Evolutionary conservation across 331 rosid species (phyloP).

Genomic region (Ulmus americana): DNA sequence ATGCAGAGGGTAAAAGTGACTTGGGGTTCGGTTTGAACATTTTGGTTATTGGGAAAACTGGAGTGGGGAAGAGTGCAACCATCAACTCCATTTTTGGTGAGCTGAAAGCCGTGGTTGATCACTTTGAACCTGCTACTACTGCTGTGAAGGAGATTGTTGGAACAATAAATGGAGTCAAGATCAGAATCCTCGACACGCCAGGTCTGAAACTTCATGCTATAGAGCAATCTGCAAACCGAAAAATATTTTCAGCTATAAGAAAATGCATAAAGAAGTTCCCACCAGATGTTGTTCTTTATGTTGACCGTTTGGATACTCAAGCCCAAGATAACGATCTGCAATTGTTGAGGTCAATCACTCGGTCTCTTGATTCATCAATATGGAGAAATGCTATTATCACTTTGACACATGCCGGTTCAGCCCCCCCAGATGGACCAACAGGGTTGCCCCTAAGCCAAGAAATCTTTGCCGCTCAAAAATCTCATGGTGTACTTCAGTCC

Average conservation of each 20-base stretch:
- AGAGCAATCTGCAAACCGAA: conserved; percentile 47
- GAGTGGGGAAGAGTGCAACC: conserved; percentile 63
- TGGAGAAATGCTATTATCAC: conserved; percentile 43
- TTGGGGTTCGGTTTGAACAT: conserved; percentile 48
- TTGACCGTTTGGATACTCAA: conserved; percentile 45
- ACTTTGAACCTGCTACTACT: conserved; percentile 47
- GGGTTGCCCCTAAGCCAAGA: conserved; percentile 47
- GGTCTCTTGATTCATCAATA: conserved; percentile 36
- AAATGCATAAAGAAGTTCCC: conserved; percentile 35
- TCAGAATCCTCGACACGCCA: conserved; percentile 57
- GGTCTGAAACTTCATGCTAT: conserved; percentile 37
- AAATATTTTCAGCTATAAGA: conserved; percentile 35
- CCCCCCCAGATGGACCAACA: conserved; percentile 42
- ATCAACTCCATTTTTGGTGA: conserved; percentile 49
- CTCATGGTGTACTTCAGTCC: conserved; percentile 39
- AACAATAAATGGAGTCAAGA: conserved; percentile 40
- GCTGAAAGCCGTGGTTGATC: conserved; percentile 33
- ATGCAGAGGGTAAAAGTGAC: conserved; percentile 35
- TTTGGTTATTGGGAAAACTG: conserved; percentile 51
- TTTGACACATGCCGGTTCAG: conserved; percentile 55
- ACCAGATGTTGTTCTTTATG: conserved; percentile 40
- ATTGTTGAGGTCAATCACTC: conserved; percentile 39
- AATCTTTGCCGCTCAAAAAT: conserved; percentile 35
- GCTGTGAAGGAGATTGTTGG: conserved; percentile 39
- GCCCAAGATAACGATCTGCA: conserved; percentile 36